Evolutionary conservation across 495 filamentous ascomycete genomes (phyloP).

Genomic region (Pyrenula aspistea): DNA sequence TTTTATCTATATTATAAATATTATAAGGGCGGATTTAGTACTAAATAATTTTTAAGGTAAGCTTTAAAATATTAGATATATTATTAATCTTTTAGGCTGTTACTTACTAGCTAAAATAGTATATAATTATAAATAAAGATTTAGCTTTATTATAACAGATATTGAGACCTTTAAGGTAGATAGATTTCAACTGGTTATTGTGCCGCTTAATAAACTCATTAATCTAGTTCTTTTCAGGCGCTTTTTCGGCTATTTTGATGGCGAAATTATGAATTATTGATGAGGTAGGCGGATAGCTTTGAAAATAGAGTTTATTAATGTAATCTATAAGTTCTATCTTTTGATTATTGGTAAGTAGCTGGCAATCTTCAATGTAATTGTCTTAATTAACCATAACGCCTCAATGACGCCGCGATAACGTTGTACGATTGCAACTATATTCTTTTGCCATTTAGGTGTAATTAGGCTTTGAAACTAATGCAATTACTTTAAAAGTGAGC

Average conservation of each 20-base stretch:
- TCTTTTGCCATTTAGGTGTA: not conserved
- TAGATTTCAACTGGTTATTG: not conserved
- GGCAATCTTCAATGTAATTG: not conserved
- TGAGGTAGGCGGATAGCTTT: not conserved
- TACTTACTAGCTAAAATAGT: no score
- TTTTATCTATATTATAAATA: conserved; percentile 4
- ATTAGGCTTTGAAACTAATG: not conserved
- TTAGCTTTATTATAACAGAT: no score
- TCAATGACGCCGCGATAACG: not conserved
- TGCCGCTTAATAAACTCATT: not conserved
- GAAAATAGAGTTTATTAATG: not conserved
- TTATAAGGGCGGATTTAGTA: not conserved
- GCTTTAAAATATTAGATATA: not conserved
- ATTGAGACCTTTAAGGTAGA: not conserved
- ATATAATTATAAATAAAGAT: no score
- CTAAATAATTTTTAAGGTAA: not conserved
- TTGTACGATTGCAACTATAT: not conserved
- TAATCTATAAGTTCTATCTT: not conserved
- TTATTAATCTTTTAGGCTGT: not conserved
- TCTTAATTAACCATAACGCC: not conserved
- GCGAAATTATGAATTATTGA: not conserved
- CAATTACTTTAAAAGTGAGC: not conserved
- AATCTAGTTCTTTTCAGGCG: not conserved
- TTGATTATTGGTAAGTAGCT: not conserved
- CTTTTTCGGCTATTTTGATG: not conserved